These are phyloP conservation scores for Verticillium longisporum DNA, from an alignment of 2,329 filamentous ascomycete species.

Conservation along the genomic window DNA sequence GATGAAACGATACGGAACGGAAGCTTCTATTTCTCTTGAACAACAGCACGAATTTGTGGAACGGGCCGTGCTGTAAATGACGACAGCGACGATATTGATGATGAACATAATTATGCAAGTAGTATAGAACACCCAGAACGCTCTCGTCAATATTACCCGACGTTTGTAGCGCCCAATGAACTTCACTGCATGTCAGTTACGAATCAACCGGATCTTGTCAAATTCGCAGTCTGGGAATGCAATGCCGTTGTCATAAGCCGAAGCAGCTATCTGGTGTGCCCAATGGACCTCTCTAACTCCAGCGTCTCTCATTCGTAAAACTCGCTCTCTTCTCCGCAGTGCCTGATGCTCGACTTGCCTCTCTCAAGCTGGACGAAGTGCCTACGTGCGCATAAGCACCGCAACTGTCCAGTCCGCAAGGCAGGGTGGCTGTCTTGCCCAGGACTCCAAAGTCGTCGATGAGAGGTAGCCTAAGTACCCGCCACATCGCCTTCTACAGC, in stretches of 20 bases:
- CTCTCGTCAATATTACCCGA: neutral
- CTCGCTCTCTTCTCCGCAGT: neutral
- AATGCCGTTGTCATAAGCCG: slow-evolving; percentile 3
- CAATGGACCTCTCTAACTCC: slow-evolving; percentile 1
- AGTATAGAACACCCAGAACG: neutral
- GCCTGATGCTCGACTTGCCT: neutral
- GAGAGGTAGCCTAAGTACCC: slow-evolving; percentile 6
- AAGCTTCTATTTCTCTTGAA: neutral
- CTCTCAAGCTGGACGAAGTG: neutral
- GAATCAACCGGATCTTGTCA: neutral
- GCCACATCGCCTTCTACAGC: slow-evolving; percentile 4
- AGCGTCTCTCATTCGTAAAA: neutral
- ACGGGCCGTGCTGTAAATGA: neutral
- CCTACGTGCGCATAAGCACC: neutral
- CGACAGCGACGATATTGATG: neutral
- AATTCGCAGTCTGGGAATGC: neutral
- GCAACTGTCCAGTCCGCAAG: neutral
- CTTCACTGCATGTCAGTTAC: neutral
- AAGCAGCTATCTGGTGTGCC: neutral
- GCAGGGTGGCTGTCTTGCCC: neutral
- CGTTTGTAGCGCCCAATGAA: neutral
- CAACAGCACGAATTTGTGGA: neutral
- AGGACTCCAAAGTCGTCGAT: slow-evolving; percentile 9
- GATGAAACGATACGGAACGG: neutral
- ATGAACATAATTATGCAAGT: too few species aligned